phyloP scores from a whole-genome alignment of 1,139 yeast genomes.

The Magnusiomyces ingens region DNA sequence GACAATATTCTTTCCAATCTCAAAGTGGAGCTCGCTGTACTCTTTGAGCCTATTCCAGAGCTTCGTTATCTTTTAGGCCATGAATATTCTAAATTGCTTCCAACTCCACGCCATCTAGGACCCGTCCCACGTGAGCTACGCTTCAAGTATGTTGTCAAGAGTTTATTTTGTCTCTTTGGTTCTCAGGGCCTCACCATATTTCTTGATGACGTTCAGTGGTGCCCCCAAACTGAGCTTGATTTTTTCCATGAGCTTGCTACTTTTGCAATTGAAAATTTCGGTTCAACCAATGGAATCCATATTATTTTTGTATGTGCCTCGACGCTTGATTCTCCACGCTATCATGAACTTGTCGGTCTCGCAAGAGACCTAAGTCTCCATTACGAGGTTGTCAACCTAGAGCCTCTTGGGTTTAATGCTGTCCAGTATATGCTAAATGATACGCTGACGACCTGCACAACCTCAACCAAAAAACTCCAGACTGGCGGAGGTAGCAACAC shows the following conservation, averaged over 20 bases:
- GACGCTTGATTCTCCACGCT: slow-evolving; percentile 21
- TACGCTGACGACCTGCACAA: slow-evolving; percentile 22
- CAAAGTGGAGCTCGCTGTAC: slow-evolving; percentile 40
- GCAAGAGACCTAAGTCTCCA: slow-evolving; percentile 26
- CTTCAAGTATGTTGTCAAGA: slow-evolving; percentile 41
- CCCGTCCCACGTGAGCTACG: slow-evolving; percentile 37
- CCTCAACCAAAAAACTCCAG: neutral
- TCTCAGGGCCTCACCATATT: slow-evolving; percentile 42
- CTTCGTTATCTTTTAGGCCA: slow-evolving; percentile 42
- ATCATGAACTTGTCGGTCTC: slow-evolving; percentile 20
- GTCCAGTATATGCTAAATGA: slow-evolving; percentile 25
- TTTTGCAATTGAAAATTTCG: slow-evolving; percentile 23
- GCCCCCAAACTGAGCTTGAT: slow-evolving; percentile 31
- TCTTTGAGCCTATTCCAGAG: slow-evolving; percentile 44
- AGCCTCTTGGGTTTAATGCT: slow-evolving; percentile 24
- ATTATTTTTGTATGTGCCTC: slow-evolving; percentile 28
- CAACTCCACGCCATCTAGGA: slow-evolving; percentile 25
- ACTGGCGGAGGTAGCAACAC: too few species aligned
- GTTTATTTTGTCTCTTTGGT: slow-evolving; percentile 40
- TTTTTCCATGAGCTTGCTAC: slow-evolving; percentile 26
- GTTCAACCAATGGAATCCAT: slow-evolving; percentile 21
- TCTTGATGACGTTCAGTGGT: slow-evolving; percentile 47
- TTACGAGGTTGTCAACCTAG: slow-evolving; percentile 23
- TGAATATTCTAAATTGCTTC: slow-evolving; percentile 31
- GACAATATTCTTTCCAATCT: slow-evolving; percentile 38